Conservation (phyloP, 106 monocot genomes). For the Dactylorhiza incarnata region DNA sequence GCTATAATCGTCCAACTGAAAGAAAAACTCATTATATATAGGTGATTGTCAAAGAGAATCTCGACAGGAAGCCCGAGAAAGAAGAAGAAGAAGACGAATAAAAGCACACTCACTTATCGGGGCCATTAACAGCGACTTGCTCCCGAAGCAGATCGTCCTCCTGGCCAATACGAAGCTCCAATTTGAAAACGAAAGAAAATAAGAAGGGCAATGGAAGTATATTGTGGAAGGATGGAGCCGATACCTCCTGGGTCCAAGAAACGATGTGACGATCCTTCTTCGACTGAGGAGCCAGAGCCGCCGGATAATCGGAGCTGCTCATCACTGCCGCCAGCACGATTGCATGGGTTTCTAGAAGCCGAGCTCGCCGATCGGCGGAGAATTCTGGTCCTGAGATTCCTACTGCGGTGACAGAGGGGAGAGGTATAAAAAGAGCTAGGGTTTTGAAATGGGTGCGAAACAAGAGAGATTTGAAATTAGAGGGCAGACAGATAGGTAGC, state of each 20-base stretch:
- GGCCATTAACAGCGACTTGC: constrained; percentile 52
- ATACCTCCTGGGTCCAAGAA: constrained; percentile 46
- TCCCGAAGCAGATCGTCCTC: constrained; percentile 68
- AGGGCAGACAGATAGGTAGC: background rate
- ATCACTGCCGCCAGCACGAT: background rate
- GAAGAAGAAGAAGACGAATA: background rate
- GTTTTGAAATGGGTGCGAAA: constrained; percentile 1
- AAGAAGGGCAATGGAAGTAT: background rate
- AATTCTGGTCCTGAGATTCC: background rate
- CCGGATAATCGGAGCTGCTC: background rate
- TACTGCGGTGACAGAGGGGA: background rate
- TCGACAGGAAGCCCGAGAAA: background rate
- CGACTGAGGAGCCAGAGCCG: background rate
- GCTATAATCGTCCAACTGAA: constrained; percentile 85
- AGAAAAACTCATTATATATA: background rate
- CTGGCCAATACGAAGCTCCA: constrained; percentile 13
- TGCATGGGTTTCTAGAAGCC: background rate
- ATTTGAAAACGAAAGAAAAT: background rate
- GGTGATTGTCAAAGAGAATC: background rate
- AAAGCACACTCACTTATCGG: constrained; percentile 42
- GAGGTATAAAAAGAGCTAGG: background rate
- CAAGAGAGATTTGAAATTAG: background rate
- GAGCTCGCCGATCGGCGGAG: too few species aligned
- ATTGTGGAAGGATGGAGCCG: background rate
- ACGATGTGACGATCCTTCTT: constrained; percentile 58